Evolutionary conservation across 2,329 filamentous ascomycete genomes (phyloP).

Genomic region (Fusarium anguioides): DNA sequence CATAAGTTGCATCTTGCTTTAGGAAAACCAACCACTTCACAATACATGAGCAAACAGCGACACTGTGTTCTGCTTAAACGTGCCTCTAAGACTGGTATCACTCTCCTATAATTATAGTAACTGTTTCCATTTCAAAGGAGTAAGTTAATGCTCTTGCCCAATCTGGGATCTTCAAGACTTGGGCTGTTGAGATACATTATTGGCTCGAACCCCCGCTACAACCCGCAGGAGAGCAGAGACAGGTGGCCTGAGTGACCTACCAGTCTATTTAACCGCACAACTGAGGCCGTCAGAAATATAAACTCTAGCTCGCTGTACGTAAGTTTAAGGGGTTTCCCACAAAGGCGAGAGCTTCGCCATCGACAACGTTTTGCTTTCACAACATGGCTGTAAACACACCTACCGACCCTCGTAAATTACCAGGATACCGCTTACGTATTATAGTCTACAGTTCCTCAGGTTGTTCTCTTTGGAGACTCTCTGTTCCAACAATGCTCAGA

Average conservation of each 20-base stretch:
- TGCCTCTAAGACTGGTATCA: not conserved
- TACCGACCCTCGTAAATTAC: too few species aligned
- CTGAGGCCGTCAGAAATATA: conserved; percentile 6
- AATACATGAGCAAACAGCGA: not conserved
- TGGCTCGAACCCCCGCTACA: conserved; percentile 42
- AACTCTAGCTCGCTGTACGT: not conserved
- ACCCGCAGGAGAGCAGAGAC: conserved; percentile 11
- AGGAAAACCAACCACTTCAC: not conserved
- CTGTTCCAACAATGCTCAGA: conserved; percentile 78
- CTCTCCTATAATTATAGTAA: not conserved
- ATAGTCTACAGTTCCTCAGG: conserved; percentile 72
- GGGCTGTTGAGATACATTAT: conserved; percentile 19
- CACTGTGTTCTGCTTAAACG: not conserved
- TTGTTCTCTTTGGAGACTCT: conserved; percentile 90
- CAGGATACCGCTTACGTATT: not conserved
- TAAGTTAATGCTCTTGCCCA: conserved; percentile 5
- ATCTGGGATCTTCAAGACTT: conserved; percentile 1
- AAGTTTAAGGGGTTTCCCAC: conserved; percentile 4
- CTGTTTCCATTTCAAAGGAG: not conserved
- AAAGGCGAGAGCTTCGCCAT: not conserved
- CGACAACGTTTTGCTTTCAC: not conserved
- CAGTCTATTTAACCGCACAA: conserved; percentile 21
- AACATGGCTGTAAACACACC: conserved; percentile 43
- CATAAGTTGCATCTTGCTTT: not conserved
- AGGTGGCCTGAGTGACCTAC: conserved; percentile 21